These are phyloP conservation scores for Globisporangium viniferum DNA, from an alignment of 352 stramenopile genomes.

Conservation along the genomic window DNA sequence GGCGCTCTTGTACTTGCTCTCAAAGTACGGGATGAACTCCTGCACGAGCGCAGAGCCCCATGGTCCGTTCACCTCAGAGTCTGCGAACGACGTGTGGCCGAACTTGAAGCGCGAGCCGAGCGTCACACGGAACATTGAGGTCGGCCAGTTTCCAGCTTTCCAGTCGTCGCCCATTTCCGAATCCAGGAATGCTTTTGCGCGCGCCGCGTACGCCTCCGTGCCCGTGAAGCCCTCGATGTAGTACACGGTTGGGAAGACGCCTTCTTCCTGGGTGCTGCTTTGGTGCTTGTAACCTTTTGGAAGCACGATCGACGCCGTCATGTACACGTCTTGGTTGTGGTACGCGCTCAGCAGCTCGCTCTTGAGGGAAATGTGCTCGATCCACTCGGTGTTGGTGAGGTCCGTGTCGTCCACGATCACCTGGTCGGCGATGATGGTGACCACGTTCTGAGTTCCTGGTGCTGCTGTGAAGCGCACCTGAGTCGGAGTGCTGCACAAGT, in stretches of 20 bases:
- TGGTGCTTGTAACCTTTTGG: constrained; percentile 45
- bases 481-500: constrained; percentile 58
- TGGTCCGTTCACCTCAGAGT: constrained; percentile 58
- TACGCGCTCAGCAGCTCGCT: constrained; percentile 66
- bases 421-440: constrained; percentile 53
- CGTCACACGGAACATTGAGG: constrained; percentile 67
- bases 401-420: constrained; percentile 47
- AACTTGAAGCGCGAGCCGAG: constrained; percentile 73
- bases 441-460: constrained; percentile 24
- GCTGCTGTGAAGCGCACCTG: constrained; percentile 30
- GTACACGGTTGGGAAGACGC: constrained; percentile 60
- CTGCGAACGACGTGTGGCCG: constrained; percentile 74
- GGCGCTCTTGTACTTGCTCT: constrained; percentile 40
- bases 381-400: constrained; percentile 44
- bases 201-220: constrained; percentile 56
- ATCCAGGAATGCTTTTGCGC: constrained; percentile 54
- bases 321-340: constrained; percentile 62
- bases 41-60: constrained; percentile 65
- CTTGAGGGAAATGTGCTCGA: constrained; percentile 68
- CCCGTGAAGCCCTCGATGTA: constrained; percentile 80
- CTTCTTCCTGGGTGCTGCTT: background rate
- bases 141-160: constrained; percentile 50
- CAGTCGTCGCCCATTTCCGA: constrained; percentile 63
- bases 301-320: constrained; percentile 63
- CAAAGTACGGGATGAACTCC: constrained; percentile 68